A percentile compares a stretch with the other conserved stretches of the same genome.
These are phyloP conservation scores for Pseudopyricularia cyperi DNA, from an alignment of 2,329 filamentous ascomycete genomes.

Conservation along the genomic window DNA sequence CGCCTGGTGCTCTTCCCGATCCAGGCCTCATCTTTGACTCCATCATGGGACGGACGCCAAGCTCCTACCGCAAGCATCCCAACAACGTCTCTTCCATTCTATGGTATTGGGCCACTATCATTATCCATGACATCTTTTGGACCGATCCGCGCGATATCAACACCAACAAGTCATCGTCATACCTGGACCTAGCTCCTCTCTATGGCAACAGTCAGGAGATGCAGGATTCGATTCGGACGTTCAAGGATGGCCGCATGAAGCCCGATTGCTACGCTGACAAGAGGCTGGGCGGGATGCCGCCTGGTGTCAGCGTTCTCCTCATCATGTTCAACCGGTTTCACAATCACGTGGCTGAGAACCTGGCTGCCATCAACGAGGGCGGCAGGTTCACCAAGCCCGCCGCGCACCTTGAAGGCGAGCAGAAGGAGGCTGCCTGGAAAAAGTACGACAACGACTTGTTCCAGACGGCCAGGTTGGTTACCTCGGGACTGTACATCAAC, in stretches of 20 bases:
- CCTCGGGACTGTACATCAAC: conserved; percentile 64
- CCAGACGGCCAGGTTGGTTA: conserved; percentile 65
- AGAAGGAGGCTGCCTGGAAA: conserved; percentile 39
- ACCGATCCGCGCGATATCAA: conserved; percentile 49
- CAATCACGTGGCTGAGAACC: conserved; percentile 68
- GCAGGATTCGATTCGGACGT: conserved; percentile 55
- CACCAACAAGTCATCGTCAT: conserved; percentile 55
- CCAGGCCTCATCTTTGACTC: conserved; percentile 49
- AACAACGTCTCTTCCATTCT: conserved; percentile 62
- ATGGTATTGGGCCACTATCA: conserved; percentile 61
- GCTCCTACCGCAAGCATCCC: conserved; percentile 42
- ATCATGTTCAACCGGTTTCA: conserved; percentile 80
- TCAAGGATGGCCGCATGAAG: conserved; percentile 59
- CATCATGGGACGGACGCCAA: conserved; percentile 37
- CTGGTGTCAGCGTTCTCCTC: conserved; percentile 56
- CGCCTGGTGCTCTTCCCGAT: conserved; percentile 55
- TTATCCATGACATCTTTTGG: conserved; percentile 64
- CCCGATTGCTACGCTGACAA: conserved; percentile 60
- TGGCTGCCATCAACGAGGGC: conserved; percentile 77
- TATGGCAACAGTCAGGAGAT: conserved; percentile 58
- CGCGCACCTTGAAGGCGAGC: conserved; percentile 31
- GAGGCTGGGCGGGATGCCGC: conserved; percentile 56
- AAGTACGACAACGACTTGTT: conserved; percentile 69
- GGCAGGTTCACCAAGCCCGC: conserved; percentile 61
- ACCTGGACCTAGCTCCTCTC: conserved; percentile 57